These are phyloP conservation scores for Colletotrichum caudatum DNA, from an alignment of 2,329 filamentous ascomycete species.

Conservation along the genomic window DNA sequence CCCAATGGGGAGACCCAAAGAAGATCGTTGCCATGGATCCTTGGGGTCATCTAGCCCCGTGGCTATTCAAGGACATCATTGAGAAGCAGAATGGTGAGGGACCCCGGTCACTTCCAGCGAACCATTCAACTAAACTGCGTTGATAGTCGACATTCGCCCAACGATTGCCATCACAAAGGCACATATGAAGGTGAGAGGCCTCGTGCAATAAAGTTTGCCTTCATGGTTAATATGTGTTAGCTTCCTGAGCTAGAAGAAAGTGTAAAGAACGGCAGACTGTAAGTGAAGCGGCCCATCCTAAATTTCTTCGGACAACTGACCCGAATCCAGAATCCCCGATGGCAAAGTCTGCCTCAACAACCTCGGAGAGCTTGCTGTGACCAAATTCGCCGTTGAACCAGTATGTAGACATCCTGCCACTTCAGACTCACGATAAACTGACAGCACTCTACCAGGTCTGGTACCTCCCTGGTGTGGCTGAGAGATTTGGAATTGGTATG, in stretches of 20 bases:
- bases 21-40: conserved; percentile 99
- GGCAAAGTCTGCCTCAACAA: conserved; percentile 91
- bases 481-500: conserved; percentile 88
- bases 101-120: background rate
- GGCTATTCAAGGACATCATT: conserved; percentile 84
- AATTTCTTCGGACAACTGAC: background rate
- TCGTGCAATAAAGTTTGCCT: background rate
- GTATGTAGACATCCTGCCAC: conserved; percentile 65
- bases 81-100: conserved; percentile 75
- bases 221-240: conserved; percentile 48
- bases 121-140: background rate
- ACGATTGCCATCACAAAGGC: conserved; percentile 93
- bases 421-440: background rate
- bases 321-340: conserved; percentile 68
- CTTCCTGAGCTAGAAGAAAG: conserved; percentile 94
- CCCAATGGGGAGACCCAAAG: conserved; percentile 87
- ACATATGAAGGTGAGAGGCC: conserved; percentile 78
- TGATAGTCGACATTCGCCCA: conserved; percentile 81
- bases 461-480: conserved; percentile 89
- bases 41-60: conserved; percentile 86
- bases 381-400: conserved; percentile 96
- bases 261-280: conserved; percentile 82
- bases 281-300: conserved; percentile 46
- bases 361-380: conserved; percentile 89
- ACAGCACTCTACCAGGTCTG: conserved; percentile 63